phyloP scores from a whole-genome alignment of 345 rosid genomes.

The Hibiscus tridactylites region DNA sequence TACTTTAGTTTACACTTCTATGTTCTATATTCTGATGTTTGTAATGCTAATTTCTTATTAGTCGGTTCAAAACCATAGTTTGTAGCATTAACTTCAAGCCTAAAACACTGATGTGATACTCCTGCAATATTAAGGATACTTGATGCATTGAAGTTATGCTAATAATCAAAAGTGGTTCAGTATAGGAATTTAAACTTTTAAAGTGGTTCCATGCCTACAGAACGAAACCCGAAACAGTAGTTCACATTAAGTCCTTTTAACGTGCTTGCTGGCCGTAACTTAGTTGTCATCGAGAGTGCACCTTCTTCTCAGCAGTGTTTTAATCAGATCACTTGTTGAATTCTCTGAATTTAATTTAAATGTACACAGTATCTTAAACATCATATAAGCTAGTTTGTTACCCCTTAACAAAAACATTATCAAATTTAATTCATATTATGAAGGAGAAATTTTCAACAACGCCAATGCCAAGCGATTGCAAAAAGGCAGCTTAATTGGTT shows the following conservation, averaged over 20 bases:
- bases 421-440: no score
- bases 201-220: constrained; percentile 32
- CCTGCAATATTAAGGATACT: constrained; percentile 29
- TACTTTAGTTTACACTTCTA: no score
- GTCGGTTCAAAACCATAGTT: constrained; percentile 83
- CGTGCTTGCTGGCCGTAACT: constrained; percentile 55
- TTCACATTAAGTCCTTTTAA: constrained; percentile 88
- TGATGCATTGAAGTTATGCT: no score
- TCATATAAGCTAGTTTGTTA: no score
- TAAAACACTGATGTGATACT: constrained; percentile 59
- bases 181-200: background rate
- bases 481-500: background rate
- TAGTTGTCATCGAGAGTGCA: constrained; percentile 92
- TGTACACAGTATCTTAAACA: no score
- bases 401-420: background rate
- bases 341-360: no score
- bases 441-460: background rate
- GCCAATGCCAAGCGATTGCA: background rate
- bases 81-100: constrained; percentile 80
- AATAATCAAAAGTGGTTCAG: background rate
- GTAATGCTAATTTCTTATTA: no score
- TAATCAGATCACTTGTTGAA: no score
- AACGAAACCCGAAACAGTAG: constrained; percentile 40
- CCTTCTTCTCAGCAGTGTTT: no score
- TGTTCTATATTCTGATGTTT: no score